phyloP scores from a whole-genome alignment of 768 basidiomycete genomes.

The Rhodotorula graminis region DNA sequence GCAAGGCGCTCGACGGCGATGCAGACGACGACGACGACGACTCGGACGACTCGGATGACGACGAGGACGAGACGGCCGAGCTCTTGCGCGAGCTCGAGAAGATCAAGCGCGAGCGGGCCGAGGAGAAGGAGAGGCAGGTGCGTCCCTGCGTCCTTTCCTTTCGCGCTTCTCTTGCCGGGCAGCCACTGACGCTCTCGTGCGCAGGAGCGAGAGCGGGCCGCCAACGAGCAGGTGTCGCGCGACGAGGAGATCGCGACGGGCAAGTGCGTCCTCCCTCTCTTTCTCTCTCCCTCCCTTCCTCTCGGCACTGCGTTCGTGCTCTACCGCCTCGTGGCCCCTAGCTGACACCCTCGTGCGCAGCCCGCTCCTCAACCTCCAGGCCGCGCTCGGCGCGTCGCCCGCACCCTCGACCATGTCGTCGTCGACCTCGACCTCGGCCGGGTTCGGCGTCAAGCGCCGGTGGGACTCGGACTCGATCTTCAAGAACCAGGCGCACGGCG shows the following conservation, averaged over 20 bases:
- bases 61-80: slow-evolving; percentile 70
- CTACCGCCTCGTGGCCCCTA: too few relatives aligned
- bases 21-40: slow-evolving; percentile 51
- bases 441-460: slow-evolving; percentile 36
- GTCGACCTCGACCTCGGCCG: slow-evolving; percentile 5
- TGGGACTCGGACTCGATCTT: slow-evolving; percentile 76
- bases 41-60: slow-evolving; percentile 82
- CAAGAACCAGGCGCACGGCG: slow-evolving; percentile 88
- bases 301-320: neutral
- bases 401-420: slow-evolving; percentile 46
- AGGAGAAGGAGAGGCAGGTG: slow-evolving; percentile 67
- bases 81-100: slow-evolving; percentile 94
- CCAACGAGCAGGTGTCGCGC: slow-evolving; percentile 53
- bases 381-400: slow-evolving; percentile 71
- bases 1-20: slow-evolving; percentile 48
- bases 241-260: slow-evolving; percentile 79
- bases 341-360: slow-evolving; percentile 49
- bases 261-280: slow-evolving; percentile 12
- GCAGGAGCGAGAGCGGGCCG: slow-evolving; percentile 70
- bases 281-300: neutral
- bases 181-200: neutral
- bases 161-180: neutral
- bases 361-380: slow-evolving; percentile 83
- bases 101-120: slow-evolving; percentile 92
- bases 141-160: slow-evolving; percentile 33